A percentile compares a stretch with the other conserved stretches of the same genome.
Evolutionary conservation across 106 monocot genomes (phyloP).

Genomic region (Allium fistulosum): DNA sequence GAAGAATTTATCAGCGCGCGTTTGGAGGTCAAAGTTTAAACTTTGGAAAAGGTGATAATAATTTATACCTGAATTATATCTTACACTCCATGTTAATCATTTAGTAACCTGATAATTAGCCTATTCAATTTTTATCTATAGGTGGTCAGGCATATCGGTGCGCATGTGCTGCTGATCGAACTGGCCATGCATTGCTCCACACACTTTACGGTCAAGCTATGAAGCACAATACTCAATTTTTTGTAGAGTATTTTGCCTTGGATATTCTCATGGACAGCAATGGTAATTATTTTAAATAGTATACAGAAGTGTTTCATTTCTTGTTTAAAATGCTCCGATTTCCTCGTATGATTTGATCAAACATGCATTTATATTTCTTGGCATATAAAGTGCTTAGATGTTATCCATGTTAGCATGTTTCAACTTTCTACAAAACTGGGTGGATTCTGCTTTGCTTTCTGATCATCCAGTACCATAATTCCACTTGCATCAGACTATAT

Average conservation of each 20-base stretch:
- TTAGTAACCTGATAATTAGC: too few relatives aligned
- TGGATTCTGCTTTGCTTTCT: too few relatives aligned
- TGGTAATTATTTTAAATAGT: conserved; percentile 22
- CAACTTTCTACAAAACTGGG: too few relatives aligned
- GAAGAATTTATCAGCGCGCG: conserved; percentile 80
- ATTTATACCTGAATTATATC: background rate
- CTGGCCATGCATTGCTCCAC: conserved; percentile 93
- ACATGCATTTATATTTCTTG: too few relatives aligned
- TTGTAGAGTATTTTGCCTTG: conserved; percentile 83
- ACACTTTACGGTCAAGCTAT: conserved; percentile 95
- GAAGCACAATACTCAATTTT: conserved; percentile 82
- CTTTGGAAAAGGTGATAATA: conserved; percentile 86
- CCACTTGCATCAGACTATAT: too few relatives aligned
- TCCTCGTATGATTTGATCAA: too few relatives aligned
- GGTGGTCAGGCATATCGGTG: conserved; percentile 99
- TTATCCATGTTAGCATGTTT: too few relatives aligned
- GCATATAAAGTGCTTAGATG: too few relatives aligned
- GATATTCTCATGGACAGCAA: conserved; percentile 75
- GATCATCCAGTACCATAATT: too few relatives aligned
- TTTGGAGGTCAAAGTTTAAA: conserved; percentile 98
- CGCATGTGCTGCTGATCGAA: conserved; percentile 97
- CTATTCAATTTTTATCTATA: conserved; percentile 17
- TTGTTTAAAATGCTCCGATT: too few relatives aligned
- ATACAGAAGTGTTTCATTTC: too few relatives aligned
- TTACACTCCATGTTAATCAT: too few relatives aligned